phyloP scores from a whole-genome alignment of 129 eudicot genomes.

The Ambrosia trifida region DNA sequence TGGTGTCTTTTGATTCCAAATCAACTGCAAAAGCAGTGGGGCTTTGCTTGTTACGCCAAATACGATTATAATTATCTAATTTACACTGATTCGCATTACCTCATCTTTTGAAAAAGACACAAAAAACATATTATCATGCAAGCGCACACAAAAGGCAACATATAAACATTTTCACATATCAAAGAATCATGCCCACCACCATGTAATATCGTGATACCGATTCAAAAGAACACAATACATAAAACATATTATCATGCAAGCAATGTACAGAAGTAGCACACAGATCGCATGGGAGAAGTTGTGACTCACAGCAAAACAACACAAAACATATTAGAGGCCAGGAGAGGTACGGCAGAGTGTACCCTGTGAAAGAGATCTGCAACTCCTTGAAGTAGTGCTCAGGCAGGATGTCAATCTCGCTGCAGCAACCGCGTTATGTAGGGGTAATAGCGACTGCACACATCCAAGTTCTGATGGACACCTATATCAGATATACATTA shows the following conservation, averaged over 20 bases:
- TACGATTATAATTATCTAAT: not conserved
- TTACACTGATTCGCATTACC: not conserved
- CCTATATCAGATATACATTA: conserved; percentile 41
- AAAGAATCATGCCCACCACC: not conserved
- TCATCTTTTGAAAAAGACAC: not conserved
- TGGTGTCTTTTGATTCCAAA: not conserved
- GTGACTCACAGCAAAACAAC: conserved; percentile 46
- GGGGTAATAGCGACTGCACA: conserved; percentile 80
- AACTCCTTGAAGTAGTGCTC: conserved; percentile 79
- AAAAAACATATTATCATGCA: too few relatives aligned
- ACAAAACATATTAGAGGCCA: conserved; percentile 56
- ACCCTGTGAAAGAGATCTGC: conserved; percentile 95
- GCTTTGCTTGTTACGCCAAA: not conserved
- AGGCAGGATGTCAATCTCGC: conserved; percentile 91
- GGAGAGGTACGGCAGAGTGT: conserved; percentile 93
- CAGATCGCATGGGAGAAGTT: conserved; percentile 27
- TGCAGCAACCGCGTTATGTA: conserved; percentile 79
- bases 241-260: not conserved
- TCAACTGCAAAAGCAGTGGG: not conserved
- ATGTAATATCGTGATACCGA: not conserved
- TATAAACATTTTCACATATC: conserved; percentile 4
- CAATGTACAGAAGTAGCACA: conserved; percentile 19
- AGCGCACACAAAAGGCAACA: not conserved
- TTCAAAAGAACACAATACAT: not conserved
- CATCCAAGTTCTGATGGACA: conserved; percentile 75